Percentiles rank a stretch among this genome's conserved stretches.
Conservation (phyloP, 352 stramenopile genomes). For the Phytophthora hybrid region DNA sequence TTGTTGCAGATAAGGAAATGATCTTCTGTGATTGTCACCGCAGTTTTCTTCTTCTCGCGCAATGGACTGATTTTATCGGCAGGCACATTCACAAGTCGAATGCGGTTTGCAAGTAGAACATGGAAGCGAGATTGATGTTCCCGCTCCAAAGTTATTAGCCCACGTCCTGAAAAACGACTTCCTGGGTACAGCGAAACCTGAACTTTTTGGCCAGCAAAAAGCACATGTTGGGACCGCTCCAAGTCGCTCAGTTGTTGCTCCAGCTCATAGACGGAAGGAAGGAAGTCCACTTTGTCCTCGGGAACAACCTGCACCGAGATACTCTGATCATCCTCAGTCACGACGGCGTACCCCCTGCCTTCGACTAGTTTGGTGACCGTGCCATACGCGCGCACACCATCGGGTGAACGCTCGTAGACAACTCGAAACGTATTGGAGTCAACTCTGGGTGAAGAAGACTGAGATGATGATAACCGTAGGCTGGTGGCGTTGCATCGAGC, state of each 20-base stretch:
- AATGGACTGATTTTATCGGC: constrained; percentile 67
- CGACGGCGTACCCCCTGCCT: constrained; percentile 57
- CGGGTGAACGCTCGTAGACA: constrained; percentile 50
- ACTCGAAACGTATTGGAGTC: constrained; percentile 47
- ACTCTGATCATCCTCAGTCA: constrained; percentile 70
- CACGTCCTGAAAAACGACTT: constrained; percentile 69
- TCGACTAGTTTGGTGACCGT: constrained; percentile 60
- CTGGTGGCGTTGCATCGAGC: constrained; percentile 11
- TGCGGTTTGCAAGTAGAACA: constrained; percentile 74
- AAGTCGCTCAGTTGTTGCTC: constrained; percentile 64
- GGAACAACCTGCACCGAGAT: constrained; percentile 66
- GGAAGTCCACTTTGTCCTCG: constrained; percentile 54
- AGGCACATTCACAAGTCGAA: constrained; percentile 74
- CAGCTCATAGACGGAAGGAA: constrained; percentile 68
- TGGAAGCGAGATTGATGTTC: constrained; percentile 53
- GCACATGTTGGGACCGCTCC: constrained; percentile 41
- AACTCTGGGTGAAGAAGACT: neutral
- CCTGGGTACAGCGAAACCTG: constrained; percentile 78
- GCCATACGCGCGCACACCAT: constrained; percentile 60
- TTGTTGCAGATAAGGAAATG: constrained; percentile 70
- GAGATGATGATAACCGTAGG: constrained; percentile 5
- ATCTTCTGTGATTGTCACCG: constrained; percentile 71
- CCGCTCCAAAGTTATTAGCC: constrained; percentile 65
- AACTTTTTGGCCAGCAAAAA: constrained; percentile 77
- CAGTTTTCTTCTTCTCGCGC: constrained; percentile 66